Percentiles rank a stretch among this genome's conserved stretches.
phyloP scores from a whole-genome alignment of 2,329 filamentous ascomycete species.

The Ceratocystis variospora region DNA sequence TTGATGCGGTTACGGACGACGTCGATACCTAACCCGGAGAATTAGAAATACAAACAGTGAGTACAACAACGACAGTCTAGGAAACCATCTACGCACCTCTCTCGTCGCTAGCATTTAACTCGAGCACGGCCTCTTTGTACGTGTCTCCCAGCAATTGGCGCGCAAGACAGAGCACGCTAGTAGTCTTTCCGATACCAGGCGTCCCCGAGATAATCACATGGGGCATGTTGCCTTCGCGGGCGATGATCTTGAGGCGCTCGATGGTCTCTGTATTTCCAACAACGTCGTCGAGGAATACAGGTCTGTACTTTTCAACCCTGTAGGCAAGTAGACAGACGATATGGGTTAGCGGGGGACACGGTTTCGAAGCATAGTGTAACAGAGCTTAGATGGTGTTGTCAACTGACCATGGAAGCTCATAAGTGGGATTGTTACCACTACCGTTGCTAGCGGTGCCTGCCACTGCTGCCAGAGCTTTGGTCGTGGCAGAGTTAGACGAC shows the following conservation, averaged over 20 bases:
- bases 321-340: neutral
- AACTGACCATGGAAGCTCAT: conserved; percentile 65
- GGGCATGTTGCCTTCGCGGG: conserved; percentile 97
- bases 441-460: conserved; percentile 36
- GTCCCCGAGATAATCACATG: conserved; percentile 99
- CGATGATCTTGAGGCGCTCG: conserved; percentile 93
- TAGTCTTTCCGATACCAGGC: conserved; percentile 98
- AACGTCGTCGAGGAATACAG: conserved; percentile 87
- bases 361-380: too few species aligned
- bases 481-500: conserved; percentile 46
- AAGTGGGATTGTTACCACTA: conserved; percentile 39
- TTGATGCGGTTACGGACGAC: conserved; percentile 97
- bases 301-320: conserved; percentile 98
- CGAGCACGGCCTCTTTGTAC: conserved; percentile 94
- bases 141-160: conserved; percentile 79
- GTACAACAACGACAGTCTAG: neutral
- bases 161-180: conserved; percentile 83
- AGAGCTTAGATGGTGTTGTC: neutral
- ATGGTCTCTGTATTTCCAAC: conserved; percentile 97
- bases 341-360: neutral
- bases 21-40: conserved; percentile 56
- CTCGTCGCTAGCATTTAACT: conserved; percentile 93
- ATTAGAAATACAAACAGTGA: neutral
- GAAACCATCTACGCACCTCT: conserved; percentile 40
- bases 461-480: conserved; percentile 39